Percentiles rank a stretch among this genome's conserved stretches.
These are phyloP conservation scores for Candida coquimbonensis DNA, from an alignment of 805 yeast species.

Conservation along the genomic window DNA sequence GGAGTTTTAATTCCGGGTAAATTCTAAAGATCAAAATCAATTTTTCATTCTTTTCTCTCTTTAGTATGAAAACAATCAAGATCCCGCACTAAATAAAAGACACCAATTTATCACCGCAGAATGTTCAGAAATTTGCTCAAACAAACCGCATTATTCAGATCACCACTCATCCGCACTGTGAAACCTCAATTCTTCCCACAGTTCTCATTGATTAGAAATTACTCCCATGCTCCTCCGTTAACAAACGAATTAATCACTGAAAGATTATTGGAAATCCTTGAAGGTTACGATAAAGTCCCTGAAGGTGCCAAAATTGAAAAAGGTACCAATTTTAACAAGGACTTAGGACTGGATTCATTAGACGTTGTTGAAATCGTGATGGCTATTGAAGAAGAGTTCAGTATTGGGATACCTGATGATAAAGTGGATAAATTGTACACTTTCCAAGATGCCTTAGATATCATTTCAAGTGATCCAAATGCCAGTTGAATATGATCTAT, in stretches of 20 bases:
- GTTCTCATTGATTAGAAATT: slow-evolving; percentile 25
- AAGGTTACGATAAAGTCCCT: slow-evolving; percentile 54
- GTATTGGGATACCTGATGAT: slow-evolving; percentile 67
- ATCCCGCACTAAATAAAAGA: no score
- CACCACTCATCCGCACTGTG: background rate
- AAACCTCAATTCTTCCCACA: background rate
- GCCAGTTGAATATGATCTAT: slow-evolving; percentile 10
- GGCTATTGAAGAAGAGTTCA: slow-evolving; percentile 65
- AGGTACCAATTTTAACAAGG: slow-evolving; percentile 52
- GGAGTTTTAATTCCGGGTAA: background rate
- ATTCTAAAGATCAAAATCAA: background rate
- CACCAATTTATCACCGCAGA: no score
- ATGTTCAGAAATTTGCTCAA: slow-evolving; percentile 6
- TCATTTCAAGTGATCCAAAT: slow-evolving; percentile 37
- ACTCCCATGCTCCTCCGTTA: slow-evolving; percentile 54
- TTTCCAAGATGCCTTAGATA: slow-evolving; percentile 78
- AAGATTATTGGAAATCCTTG: slow-evolving; percentile 56
- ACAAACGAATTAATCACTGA: slow-evolving; percentile 57
- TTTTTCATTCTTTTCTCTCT: background rate
- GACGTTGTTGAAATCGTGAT: slow-evolving; percentile 68
- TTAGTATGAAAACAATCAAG: no score
- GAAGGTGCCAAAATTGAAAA: slow-evolving; percentile 24
- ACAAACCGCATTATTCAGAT: background rate
- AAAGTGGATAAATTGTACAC: slow-evolving; percentile 83
- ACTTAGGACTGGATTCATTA: slow-evolving; percentile 63